Conservation (phyloP, 2,329 filamentous ascomycete genomes). For the Sclerotinia subarctica region DNA sequence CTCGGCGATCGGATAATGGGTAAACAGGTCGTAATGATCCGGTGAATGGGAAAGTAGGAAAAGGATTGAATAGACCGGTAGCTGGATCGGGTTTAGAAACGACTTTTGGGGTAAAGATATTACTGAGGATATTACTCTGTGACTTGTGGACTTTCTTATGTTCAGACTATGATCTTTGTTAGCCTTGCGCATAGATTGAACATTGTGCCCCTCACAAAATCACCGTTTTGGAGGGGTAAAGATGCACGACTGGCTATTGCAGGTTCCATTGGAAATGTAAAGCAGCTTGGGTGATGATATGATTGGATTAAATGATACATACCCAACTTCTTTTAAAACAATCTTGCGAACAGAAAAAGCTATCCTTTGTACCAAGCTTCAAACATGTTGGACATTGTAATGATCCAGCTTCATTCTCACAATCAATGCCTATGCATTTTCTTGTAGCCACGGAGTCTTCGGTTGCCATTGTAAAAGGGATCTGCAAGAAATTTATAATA, state of each 20-base stretch:
- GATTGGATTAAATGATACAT: constrained; percentile 39
- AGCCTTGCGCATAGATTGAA: constrained; percentile 20
- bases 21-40: constrained; percentile 84
- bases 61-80: constrained; percentile 87
- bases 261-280: not conserved
- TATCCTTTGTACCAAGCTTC: constrained; percentile 81
- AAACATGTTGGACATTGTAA: constrained; percentile 95
- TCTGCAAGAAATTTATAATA: not conserved
- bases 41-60: constrained; percentile 80
- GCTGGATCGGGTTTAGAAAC: constrained; percentile 90
- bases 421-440: constrained; percentile 79
- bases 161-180: constrained; percentile 53
- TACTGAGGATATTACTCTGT: constrained; percentile 71
- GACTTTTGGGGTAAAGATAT: constrained; percentile 72
- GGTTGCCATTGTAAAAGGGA: constrained; percentile 25
- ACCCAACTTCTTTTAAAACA: constrained; percentile 99
- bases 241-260: not conserved
- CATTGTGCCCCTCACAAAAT: not conserved
- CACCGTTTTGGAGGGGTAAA: not conserved
- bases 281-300: not conserved
- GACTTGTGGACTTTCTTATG: constrained; percentile 86
- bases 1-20: constrained; percentile 69
- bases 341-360: constrained; percentile 96
- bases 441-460: constrained; percentile 54
- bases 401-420: constrained; percentile 78